Evolutionary conservation across 805 yeast genomes (phyloP).

Genomic region (Saccharomycopsis microspora): DNA sequence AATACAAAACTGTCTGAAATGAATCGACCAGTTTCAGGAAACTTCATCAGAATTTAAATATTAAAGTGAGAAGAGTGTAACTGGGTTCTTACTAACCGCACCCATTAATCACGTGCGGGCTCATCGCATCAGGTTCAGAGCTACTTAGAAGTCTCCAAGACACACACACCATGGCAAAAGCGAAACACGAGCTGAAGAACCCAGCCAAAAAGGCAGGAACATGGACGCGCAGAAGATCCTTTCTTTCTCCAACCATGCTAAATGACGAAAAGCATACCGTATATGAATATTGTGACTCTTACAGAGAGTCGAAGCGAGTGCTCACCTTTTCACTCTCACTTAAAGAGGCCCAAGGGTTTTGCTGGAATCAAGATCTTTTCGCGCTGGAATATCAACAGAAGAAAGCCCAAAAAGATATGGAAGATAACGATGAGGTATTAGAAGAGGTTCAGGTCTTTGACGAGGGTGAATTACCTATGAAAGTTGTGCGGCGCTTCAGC

Average conservation of each 20-base stretch:
- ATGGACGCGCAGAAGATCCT: conserved; percentile 43
- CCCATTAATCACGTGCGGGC: too few relatives aligned
- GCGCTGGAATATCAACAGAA: conserved; percentile 58
- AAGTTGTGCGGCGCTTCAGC: conserved; percentile 5
- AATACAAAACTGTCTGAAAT: too few relatives aligned
- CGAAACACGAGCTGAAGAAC: too few relatives aligned
- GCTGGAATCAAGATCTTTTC: conserved; percentile 68
- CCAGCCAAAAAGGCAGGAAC: neutral
- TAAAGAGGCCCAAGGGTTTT: conserved; percentile 60
- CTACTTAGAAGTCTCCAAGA: too few relatives aligned
- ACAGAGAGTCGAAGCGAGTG: conserved; percentile 6
- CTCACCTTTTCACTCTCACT: conserved; percentile 33
- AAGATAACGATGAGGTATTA: conserved; percentile 1
- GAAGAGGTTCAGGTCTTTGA: neutral
- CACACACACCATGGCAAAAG: too few relatives aligned
- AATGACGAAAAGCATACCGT: conserved; percentile 42
- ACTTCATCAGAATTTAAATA: too few relatives aligned
- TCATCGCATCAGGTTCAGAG: too few relatives aligned
- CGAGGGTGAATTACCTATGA: neutral
- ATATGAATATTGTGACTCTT: conserved; percentile 28
- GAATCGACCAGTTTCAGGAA: too few relatives aligned
- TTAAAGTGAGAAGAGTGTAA: too few relatives aligned
- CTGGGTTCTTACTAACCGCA: too few relatives aligned
- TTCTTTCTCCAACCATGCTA: conserved; percentile 46
- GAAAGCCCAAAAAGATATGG: conserved; percentile 1